phyloP scores from a whole-genome alignment of 2,329 filamentous ascomycete species.

The Coniella vitis region DNA sequence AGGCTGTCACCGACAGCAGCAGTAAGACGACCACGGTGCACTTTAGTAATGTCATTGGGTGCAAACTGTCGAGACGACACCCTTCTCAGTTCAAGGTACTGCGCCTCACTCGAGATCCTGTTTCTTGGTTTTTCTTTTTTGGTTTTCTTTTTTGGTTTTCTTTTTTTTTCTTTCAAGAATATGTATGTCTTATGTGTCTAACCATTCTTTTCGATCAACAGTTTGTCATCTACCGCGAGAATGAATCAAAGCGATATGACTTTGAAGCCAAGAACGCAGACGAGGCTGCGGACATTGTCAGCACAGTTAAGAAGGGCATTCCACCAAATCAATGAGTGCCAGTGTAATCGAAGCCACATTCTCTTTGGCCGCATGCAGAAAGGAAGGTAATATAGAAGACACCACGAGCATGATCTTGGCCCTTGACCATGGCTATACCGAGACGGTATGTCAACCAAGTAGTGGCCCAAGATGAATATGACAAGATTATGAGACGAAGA shows the following conservation, averaged over 20 bases:
- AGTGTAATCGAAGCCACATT: not conserved
- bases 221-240: conserved; percentile 67
- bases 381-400: no score
- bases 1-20: conserved; percentile 54
- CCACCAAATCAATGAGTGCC: conserved; percentile 52
- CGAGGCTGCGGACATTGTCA: conserved; percentile 73
- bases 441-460: no score
- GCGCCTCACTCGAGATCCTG: conserved; percentile 19
- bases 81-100: conserved; percentile 71
- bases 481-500: no score
- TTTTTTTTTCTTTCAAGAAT: not conserved
- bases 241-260: conserved; percentile 75
- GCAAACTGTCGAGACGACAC: conserved; percentile 73
- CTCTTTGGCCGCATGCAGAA: no score
- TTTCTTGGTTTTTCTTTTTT: not conserved
- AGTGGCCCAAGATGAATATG: no score
- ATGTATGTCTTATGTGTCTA: not conserved
- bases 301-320: conserved; percentile 70
- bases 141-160: not conserved
- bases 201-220: conserved; percentile 26
- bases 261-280: conserved; percentile 69
- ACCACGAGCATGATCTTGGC: no score
- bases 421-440: no score
- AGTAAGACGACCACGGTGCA: conserved; percentile 75
- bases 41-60: conserved; percentile 74